A percentile compares a stretch with the other conserved stretches of the same genome.
These are phyloP conservation scores for Graphilbum fragrans DNA, from an alignment of 2,329 filamentous ascomycete species.

Conservation along the genomic window DNA sequence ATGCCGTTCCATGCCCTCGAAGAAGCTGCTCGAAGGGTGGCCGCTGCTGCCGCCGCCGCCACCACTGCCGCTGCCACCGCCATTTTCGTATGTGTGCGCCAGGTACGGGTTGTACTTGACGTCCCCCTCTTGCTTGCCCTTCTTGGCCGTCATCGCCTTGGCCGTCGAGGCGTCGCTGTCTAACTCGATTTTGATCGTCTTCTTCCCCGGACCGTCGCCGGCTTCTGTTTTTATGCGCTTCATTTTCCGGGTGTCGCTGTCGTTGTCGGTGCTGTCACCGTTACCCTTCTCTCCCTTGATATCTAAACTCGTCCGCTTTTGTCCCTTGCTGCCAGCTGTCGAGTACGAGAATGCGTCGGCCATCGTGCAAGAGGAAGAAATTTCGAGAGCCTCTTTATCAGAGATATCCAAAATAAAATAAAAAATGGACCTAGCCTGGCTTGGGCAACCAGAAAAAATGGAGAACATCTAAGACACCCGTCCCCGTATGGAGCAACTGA, in stretches of 20 bases:
- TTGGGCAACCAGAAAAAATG: too few species aligned
- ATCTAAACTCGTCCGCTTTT: background rate
- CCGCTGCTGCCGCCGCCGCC: constrained; percentile 14
- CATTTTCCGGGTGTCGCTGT: constrained; percentile 6
- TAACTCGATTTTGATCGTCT: constrained; percentile 4
- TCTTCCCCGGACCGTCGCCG: background rate
- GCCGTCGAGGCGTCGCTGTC: too few species aligned
- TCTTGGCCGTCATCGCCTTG: constrained; percentile 4
- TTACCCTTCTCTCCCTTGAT: background rate
- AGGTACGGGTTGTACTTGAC: constrained; percentile 68
- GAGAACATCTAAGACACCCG: too few species aligned
- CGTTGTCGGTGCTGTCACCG: background rate
- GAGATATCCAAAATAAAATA: too few species aligned
- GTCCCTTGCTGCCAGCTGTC: too few species aligned
- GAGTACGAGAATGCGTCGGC: too few species aligned
- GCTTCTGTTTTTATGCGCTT: constrained; percentile 17
- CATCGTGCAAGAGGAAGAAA: too few species aligned
- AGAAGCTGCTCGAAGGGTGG: constrained; percentile 27
- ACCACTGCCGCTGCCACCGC: constrained; percentile 24
- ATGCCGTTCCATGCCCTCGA: constrained; percentile 63
- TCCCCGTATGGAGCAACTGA: background rate
- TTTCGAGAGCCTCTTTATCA: too few species aligned
- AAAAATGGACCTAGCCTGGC: too few species aligned
- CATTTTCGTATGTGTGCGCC: constrained; percentile 66
- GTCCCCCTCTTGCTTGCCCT: constrained; percentile 3